Evolutionary conservation across 768 basidiomycete genomes (phyloP).

Genomic region (Trametes sanguinea): DNA sequence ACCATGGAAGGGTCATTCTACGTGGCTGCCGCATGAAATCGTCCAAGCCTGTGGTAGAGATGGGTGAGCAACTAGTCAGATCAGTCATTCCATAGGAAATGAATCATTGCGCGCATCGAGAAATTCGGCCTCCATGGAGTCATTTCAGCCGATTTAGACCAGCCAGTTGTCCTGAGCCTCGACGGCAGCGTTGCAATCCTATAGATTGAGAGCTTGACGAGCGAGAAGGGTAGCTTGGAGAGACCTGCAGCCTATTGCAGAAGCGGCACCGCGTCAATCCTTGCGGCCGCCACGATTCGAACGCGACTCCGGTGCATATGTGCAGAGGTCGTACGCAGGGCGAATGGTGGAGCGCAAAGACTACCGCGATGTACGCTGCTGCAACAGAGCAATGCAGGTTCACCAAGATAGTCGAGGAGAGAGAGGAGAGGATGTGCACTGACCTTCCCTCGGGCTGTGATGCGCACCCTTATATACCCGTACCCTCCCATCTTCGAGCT

Average conservation of each 20-base stretch:
- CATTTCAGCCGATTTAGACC: too few relatives aligned
- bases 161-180: too few relatives aligned
- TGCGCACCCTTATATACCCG: neutral
- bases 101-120: too few relatives aligned
- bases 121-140: too few relatives aligned
- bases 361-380: conserved; percentile 5
- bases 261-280: conserved; percentile 17
- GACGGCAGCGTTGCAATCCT: too few relatives aligned
- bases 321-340: conserved; percentile 5
- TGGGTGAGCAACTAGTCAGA: too few relatives aligned
- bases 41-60: too few relatives aligned
- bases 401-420: neutral
- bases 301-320: conserved; percentile 10
- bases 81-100: too few relatives aligned
- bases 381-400: conserved; percentile 9
- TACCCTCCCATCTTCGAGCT: neutral
- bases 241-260: conserved; percentile 1
- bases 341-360: conserved; percentile 17
- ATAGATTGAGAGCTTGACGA: too few relatives aligned
- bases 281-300: conserved; percentile 23
- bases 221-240: too few relatives aligned
- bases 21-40: too few relatives aligned
- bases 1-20: too few relatives aligned
- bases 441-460: neutral
- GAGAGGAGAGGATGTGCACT: neutral